Percentiles rank a stretch among this genome's conserved stretches.
Evolutionary conservation across 2,329 filamentous ascomycete species (phyloP).

Genomic region (Lithohypha guttulata): DNA sequence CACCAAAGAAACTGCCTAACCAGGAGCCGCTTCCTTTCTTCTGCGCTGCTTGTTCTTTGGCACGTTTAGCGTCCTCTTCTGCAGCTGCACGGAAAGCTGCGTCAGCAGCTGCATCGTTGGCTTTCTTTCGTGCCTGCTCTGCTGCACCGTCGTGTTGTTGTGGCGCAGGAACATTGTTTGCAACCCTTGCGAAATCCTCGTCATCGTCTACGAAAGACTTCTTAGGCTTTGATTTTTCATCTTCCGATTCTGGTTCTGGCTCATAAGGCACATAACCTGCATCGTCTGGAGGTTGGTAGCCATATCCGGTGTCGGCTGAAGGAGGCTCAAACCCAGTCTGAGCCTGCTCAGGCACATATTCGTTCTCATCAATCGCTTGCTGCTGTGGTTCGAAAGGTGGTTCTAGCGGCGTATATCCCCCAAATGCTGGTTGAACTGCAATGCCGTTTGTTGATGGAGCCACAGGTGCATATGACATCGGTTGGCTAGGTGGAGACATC

Average conservation of each 20-base stretch:
- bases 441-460: neutral
- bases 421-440: constrained; percentile 7
- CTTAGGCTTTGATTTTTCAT: constrained; percentile 49
- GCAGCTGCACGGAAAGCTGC: constrained; percentile 22
- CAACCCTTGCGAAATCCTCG: constrained; percentile 41
- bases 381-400: neutral
- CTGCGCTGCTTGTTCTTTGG: constrained; percentile 34
- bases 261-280: constrained; percentile 25
- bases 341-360: neutral
- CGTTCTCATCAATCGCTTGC: neutral
- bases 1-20: constrained; percentile 71
- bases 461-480: neutral
- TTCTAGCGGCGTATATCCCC: constrained; percentile 9
- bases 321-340: constrained; percentile 29
- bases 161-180: constrained; percentile 7
- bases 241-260: constrained; percentile 41
- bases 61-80: constrained; percentile 18
- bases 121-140: constrained; percentile 16
- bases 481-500: neutral
- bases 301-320: constrained; percentile 18
- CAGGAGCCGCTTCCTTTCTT: constrained; percentile 43
- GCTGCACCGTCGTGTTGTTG: constrained; percentile 7
- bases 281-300: constrained; percentile 27
- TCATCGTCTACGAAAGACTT: constrained; percentile 75
- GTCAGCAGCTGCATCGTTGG: constrained; percentile 22